Conservation (phyloP, 139 green algal genomes). For the Ettlia oleoabundans region DNA sequence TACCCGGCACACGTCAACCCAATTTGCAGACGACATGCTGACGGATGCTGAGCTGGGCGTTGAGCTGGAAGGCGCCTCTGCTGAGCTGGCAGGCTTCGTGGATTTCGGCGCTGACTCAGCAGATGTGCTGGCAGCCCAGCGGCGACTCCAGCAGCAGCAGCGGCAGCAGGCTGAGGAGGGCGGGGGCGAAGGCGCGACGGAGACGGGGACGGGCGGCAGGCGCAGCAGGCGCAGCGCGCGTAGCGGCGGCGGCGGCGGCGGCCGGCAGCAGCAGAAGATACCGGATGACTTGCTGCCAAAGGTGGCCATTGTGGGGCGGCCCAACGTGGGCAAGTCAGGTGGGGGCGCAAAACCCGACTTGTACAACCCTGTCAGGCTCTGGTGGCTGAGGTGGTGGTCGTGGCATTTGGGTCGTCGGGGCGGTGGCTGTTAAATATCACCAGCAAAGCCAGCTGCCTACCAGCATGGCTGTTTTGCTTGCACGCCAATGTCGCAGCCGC, state of each 20-base stretch:
- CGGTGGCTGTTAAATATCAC: too few species aligned
- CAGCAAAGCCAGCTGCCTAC: too few species aligned
- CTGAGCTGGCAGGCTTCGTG: slow-evolving; percentile 19
- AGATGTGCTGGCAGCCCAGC: slow-evolving; percentile 16
- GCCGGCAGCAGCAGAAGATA: neutral
- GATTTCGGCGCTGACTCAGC: slow-evolving; percentile 3
- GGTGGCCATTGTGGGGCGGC: slow-evolving; percentile 91
- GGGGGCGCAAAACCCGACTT: too few species aligned
- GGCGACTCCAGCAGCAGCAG: too few species aligned
- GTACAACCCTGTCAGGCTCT: too few species aligned
- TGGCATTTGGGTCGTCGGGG: too few species aligned
- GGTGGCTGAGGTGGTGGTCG: too few species aligned
- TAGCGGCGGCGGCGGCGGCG: neutral
- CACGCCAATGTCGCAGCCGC: too few species aligned
- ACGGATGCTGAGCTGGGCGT: neutral
- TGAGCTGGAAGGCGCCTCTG: neutral
- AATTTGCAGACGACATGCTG: slow-evolving; percentile 37
- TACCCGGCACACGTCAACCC: too few species aligned
- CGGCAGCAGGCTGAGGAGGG: too few species aligned
- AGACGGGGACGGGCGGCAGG: neutral
- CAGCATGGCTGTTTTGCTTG: too few species aligned
- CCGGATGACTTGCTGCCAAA: slow-evolving; percentile 35
- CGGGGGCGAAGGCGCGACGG: too few species aligned
- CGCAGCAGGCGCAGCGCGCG: neutral
- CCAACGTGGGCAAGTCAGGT: slow-evolving; percentile 96